Conservation (phyloP, 805 yeast species). For the Nakazawaea populi region DNA sequence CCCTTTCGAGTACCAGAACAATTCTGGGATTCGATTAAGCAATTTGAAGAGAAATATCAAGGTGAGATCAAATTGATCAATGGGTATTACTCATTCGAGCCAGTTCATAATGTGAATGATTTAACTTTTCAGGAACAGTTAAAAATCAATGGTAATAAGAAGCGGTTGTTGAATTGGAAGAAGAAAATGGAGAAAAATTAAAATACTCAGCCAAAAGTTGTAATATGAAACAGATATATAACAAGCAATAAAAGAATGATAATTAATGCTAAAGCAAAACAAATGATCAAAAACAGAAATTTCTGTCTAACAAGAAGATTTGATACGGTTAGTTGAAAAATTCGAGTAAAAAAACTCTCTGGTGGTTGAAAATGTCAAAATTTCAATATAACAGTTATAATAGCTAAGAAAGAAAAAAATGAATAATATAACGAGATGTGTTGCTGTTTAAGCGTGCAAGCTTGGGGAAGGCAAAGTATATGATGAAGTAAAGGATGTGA, state of each 20-base stretch:
- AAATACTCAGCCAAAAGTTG: neutral
- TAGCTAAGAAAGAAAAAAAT: neutral
- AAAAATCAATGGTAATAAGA: neutral
- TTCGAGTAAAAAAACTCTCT: too few species aligned
- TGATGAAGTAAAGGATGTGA: neutral
- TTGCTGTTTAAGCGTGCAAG: too few species aligned
- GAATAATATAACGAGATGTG: too few species aligned
- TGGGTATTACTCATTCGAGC: neutral
- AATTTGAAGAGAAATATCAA: neutral
- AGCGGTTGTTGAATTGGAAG: neutral
- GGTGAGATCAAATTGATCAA: neutral
- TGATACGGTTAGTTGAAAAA: too few species aligned
- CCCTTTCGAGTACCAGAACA: constrained; percentile 9
- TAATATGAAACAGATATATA: neutral
- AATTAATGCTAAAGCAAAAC: too few species aligned
- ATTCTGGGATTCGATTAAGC: neutral
- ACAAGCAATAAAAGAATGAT: neutral
- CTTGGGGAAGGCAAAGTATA: neutral
- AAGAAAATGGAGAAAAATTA: neutral
- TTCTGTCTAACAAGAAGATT: too few species aligned
- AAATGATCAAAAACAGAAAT: too few species aligned
- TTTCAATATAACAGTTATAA: neutral
- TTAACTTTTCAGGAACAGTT: neutral
- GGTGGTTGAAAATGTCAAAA: neutral
- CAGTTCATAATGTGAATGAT: neutral